Percentiles rank a stretch among this genome's conserved stretches.
Conservation (phyloP, 129 eudicot genomes). For the Calendula officinalis region DNA sequence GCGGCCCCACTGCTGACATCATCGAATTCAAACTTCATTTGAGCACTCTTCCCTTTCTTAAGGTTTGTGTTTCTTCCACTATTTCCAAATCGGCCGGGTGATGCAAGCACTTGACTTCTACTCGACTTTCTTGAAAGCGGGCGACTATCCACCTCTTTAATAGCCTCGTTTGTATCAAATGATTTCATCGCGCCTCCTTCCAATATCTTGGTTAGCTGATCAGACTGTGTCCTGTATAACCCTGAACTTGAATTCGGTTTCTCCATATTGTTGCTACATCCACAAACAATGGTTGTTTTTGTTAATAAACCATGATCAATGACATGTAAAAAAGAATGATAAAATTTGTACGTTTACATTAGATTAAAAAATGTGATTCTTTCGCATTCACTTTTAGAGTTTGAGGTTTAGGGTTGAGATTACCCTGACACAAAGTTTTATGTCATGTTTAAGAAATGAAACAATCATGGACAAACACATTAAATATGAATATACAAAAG, state of each 20-base stretch:
- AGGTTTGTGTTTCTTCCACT: slow-evolving; percentile 62
- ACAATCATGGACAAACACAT: slow-evolving; percentile 2
- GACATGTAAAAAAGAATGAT: background rate
- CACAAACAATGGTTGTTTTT: background rate
- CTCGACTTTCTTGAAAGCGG: slow-evolving; percentile 67
- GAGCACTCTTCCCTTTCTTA: slow-evolving; percentile 76
- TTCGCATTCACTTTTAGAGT: no score
- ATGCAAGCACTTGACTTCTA: slow-evolving; percentile 43
- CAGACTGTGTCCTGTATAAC: slow-evolving; percentile 63
- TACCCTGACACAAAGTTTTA: background rate
- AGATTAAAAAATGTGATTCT: no score
- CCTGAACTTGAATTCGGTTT: slow-evolving; percentile 40
- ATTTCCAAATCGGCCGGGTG: slow-evolving; percentile 52
- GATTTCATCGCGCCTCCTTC: slow-evolving; percentile 48
- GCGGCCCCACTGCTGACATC: slow-evolving; percentile 78
- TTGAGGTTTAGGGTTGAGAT: no score
- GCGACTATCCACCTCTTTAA: slow-evolving; percentile 29
- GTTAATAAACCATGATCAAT: background rate
- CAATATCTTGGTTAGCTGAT: slow-evolving; percentile 56
- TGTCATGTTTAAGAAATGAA: slow-evolving; percentile 13
- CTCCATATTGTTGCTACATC: slow-evolving; percentile 41
- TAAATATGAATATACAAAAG: no score
- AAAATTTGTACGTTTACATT: no score
- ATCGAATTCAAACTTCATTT: slow-evolving; percentile 60
- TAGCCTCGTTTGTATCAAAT: slow-evolving; percentile 29